Evolutionary conservation across 2,329 filamentous ascomycete species (phyloP), one percentile per base, ranked within the genome.

Genomic region (Lachnellula hyalina): DNA sequence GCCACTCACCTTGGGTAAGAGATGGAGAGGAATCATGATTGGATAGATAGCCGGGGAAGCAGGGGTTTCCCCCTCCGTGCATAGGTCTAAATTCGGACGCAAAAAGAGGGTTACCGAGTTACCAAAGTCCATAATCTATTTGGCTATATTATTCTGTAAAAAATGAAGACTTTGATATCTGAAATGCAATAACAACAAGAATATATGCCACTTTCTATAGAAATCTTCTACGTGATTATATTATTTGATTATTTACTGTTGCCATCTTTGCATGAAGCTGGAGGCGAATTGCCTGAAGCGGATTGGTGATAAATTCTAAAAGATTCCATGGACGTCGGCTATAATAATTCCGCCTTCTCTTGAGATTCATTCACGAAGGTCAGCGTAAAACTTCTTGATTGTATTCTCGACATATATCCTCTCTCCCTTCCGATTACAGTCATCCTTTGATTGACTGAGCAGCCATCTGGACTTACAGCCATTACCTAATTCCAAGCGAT

Each of bases 71-170:
- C 32, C 47, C 47, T 41, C 19, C 19, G 48, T 50, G 48, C 48
- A 42, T 50, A 23, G 15, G 42, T 36, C 48, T 52, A 52, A 52
- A 52, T 47, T 42, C 48, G 45, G 42, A 47, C 11, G 25, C 35
- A 47, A 48, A 38, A 35, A 23, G 36, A 17, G 15, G 36, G 36
- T 40, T 15, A 40, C 17, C 17, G n/a, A n/a, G 5, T 15, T 9
- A 40, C 17, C 36, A 17, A 17, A n/a, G 15, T 40, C 15, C 36
- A 9, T 2, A 15, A 40, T 40, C 15, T 17, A n/a, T 17, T 40
- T 40, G 5, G 36, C 7, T 17, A 5, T 2, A 32, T 32, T 32
- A 32, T 32, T 32, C 28, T 32, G 28, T 32, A 32, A 9, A 32
- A 12, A 40, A 40, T 17, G 5, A 17, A 40, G 36, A 17, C 36